Base-by-base conservation (phyloP, 345 rosid species). In the Lenwebbia sp. region DNA sequence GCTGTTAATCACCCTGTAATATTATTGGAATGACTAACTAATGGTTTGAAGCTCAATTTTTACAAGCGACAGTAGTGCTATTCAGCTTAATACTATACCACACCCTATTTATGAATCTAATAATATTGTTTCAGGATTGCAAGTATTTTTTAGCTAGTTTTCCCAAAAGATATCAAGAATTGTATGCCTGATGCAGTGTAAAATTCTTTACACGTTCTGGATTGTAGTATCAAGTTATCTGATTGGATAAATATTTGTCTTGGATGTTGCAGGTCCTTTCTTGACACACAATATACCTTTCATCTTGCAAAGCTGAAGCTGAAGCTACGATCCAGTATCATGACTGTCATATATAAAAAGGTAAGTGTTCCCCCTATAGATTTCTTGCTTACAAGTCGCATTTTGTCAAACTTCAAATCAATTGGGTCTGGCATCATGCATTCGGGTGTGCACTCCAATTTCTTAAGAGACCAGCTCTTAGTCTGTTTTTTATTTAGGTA, bases 241-340 rank as follows among this genome's bases (percentile, higher is more conserved):
- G 84, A 51, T 52, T 52, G 54, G 84, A 76, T 22, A 28, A 54
- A 28, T 37, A 75, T 82, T 28, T 84, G 85, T 65, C 44, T 60
- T 81, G 81, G 86, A 91, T 89, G 83, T 84, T 89, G 89, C 95
- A 96, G 99, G 90, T 96, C 99, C 82, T 94, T 96, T 85, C 92
- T 92, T 83, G 99, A 96, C 91, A 93, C 98, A 60, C 98, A 96
- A 84, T 96, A 95, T 88, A 84, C 93, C 41, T 94, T 90, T 87
- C 94, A 88, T 87, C 94, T 96, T 78, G 89, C 95, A 40, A 96
- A 94, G 92, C 91, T 96, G 88, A 95, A 92, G 91, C 92, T 96
- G 82, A 96, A 92, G 91, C 91, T 96, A 83, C 90, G 99, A 78
- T 94, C 96, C 75, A 92, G 98, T 89, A 95, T 96, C 50, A 96